phyloP scores from a whole-genome alignment of 192 early-diverging fungal species.

The Phycomyces blakesleeanus region DNA sequence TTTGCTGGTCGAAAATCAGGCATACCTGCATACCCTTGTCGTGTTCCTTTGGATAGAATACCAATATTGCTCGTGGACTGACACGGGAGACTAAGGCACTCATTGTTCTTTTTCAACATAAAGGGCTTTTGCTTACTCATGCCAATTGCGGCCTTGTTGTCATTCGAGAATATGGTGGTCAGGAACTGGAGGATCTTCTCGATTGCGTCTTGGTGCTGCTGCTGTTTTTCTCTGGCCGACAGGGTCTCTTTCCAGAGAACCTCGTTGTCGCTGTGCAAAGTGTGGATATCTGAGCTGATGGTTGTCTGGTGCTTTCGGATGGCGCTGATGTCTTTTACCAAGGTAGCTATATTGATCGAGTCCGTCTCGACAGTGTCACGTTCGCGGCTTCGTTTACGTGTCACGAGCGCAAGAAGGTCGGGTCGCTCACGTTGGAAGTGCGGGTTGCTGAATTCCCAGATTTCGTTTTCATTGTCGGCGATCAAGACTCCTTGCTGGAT shows the following conservation, averaged over 20 bases:
- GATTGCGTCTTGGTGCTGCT: conserved; percentile 83
- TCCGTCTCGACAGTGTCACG: conserved; percentile 35
- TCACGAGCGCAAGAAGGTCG: conserved; percentile 82
- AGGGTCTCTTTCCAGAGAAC: conserved; percentile 81
- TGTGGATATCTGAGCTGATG: conserved; percentile 81
- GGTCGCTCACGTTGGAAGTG: conserved; percentile 87
- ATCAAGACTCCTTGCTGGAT: conserved; percentile 83
- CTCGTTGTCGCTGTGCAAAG: conserved; percentile 87
- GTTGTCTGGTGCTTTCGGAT: conserved; percentile 88
- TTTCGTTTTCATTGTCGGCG: conserved; percentile 69
- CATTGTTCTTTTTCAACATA: conserved; percentile 3
- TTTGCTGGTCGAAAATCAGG: background rate
- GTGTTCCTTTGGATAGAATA: background rate
- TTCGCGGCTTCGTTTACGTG: conserved; percentile 68
- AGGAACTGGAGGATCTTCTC: conserved; percentile 91
- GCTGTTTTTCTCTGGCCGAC: conserved; percentile 68
- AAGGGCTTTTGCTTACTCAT: conserved; percentile 17
- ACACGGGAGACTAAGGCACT: background rate
- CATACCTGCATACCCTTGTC: background rate
- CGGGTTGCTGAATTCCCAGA: conserved; percentile 88
- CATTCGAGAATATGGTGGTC: conserved; percentile 75
- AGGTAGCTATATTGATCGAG: conserved; percentile 33
- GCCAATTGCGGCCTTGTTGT: conserved; percentile 26
- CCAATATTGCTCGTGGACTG: background rate
- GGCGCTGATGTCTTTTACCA: conserved; percentile 73